Percentiles rank a stretch among this genome's conserved stretches.
phyloP scores from a whole-genome alignment of 2,329 filamentous ascomycete species.

The Myriosclerotinia scirpicola region DNA sequence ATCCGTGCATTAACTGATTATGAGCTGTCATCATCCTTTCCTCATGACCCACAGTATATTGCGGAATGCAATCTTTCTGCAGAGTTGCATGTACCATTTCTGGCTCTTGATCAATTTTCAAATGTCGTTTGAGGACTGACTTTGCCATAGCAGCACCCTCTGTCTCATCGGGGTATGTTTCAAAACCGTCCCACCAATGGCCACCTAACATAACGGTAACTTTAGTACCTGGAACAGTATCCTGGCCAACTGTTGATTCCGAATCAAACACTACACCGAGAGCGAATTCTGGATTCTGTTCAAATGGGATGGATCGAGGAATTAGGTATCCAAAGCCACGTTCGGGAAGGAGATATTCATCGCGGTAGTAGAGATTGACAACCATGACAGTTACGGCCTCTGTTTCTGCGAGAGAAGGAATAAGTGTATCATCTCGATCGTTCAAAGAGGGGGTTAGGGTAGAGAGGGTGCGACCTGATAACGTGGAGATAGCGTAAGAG shows the following conservation, averaged over 20 bases:
- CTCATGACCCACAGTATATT: constrained; percentile 78
- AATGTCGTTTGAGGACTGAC: constrained; percentile 68
- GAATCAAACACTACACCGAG: constrained; percentile 94
- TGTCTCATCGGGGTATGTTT: constrained; percentile 59
- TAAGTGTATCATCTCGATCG: constrained; percentile 27
- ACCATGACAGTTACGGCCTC: constrained; percentile 82
- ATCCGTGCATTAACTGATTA: constrained; percentile 36
- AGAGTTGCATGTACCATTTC: constrained; percentile 60
- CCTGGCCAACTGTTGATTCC: constrained; percentile 48
- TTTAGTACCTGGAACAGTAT: constrained; percentile 68
- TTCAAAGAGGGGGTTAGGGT: constrained; percentile 21
- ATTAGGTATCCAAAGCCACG: constrained; percentile 91
- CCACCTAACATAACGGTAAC: constrained; percentile 94
- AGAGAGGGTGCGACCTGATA: constrained; percentile 42
- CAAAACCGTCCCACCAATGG: constrained; percentile 78
- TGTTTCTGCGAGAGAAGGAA: constrained; percentile 54
- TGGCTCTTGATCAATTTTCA: constrained; percentile 65
- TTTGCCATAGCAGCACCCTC: constrained; percentile 70
- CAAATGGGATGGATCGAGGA: constrained; percentile 67
- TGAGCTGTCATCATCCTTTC: constrained; percentile 36
- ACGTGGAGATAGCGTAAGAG: constrained; percentile 65
- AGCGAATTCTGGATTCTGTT: constrained; percentile 76
- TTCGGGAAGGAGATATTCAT: constrained; percentile 59
- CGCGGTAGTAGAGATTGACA: constrained; percentile 82
- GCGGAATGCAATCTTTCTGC: constrained; percentile 77